These are phyloP conservation scores for Fusarium irregulare DNA, from an alignment of 2,329 filamentous ascomycete species.

Conservation along the genomic window DNA sequence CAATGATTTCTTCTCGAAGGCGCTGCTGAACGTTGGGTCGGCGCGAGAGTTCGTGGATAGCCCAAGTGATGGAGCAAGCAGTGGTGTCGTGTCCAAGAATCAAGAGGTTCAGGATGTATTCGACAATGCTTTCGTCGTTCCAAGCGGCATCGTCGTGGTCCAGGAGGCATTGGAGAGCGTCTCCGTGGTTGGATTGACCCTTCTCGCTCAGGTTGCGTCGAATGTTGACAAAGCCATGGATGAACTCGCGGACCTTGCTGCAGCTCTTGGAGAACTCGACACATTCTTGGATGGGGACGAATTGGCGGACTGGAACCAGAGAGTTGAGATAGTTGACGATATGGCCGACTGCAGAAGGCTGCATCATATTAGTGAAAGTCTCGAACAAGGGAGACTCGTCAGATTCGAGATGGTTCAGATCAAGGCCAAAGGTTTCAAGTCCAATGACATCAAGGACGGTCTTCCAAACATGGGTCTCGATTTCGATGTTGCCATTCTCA, in stretches of 20 bases:
- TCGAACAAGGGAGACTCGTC: slow-evolving; percentile 43
- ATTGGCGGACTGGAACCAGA: slow-evolving; percentile 51
- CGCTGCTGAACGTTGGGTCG: slow-evolving; percentile 52
- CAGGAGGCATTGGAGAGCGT: slow-evolving; percentile 52
- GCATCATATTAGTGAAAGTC: slow-evolving; percentile 42
- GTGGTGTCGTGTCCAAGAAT: slow-evolving; percentile 60
- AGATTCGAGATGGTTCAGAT: slow-evolving; percentile 50
- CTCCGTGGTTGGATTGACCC: slow-evolving; percentile 6
- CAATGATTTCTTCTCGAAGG: slow-evolving; percentile 53
- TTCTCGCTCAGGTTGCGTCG: slow-evolving; percentile 9
- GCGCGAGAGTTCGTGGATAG: slow-evolving; percentile 53
- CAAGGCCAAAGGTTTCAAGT: slow-evolving; percentile 49
- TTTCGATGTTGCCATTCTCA: slow-evolving; percentile 31
- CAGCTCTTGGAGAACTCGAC: slow-evolving; percentile 50
- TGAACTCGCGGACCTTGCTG: slow-evolving; percentile 45
- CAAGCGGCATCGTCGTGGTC: slow-evolving; percentile 42
- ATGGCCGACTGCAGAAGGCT: slow-evolving; percentile 41
- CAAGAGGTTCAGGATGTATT: slow-evolving; percentile 56
- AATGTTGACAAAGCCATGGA: slow-evolving; percentile 39
- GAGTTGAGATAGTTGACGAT: slow-evolving; percentile 50
- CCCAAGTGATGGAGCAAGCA: slow-evolving; percentile 57
- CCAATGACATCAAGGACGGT: slow-evolving; percentile 52
- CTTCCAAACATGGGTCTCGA: slow-evolving; percentile 48
- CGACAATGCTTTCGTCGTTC: slow-evolving; percentile 46
- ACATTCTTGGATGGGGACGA: slow-evolving; percentile 52